Evolutionary conservation across 2,329 filamentous ascomycete species (phyloP), one percentile per base, ranked within the genome.

Genomic region (Trichoderma koningiopsis): DNA sequence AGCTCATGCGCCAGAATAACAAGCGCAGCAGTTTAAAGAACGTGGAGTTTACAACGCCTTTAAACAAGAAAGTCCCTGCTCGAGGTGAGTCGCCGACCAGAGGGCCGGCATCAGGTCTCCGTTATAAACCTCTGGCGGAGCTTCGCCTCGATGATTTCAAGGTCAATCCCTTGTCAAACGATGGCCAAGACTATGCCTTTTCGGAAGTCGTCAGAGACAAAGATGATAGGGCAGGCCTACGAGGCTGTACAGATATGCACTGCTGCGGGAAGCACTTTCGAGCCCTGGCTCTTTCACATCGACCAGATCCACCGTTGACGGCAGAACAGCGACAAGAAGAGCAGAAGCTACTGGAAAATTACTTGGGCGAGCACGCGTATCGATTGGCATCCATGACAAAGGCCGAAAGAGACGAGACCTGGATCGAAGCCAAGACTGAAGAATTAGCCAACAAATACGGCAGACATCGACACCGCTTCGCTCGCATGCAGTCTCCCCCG

Each of bases 191-290:
- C 66, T 93, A 88, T 78, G 92, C 93, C 13, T 97, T 89, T 76
- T 83, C 86, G 1, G 91, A 95, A 70, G 90, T 94, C 0, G 86
- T 96, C 16, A 89, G 94, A 64, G 87, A 87, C 67, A 90, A 86
- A 72, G 86, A 88, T 11, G 88, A 91, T 52, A 89, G 93, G 43
- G 87, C 89, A 61, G 90, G 88, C 70, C 83, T 97, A 11, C 85
- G 88, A 3, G 92, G 92, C 14, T 97, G 94, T 76, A 90, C 88
- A 3, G 88, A 91, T 64, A 84, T 89, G 57, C 86, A 89, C 68
- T 97, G 94, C 79, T 96, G 93, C 74, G 92, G 92, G 24, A 87
- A 87, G 53, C 83, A 88, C 7, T 93, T 94, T 73, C 86, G 88
- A 27, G 83, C 85, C n/a, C 84, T 94, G 75, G 92, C 91, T 33